Percentiles rank a stretch among this genome's conserved stretches.
phyloP scores from a whole-genome alignment of 345 rosid genomes.

The Tarenaya hassleriana region DNA sequence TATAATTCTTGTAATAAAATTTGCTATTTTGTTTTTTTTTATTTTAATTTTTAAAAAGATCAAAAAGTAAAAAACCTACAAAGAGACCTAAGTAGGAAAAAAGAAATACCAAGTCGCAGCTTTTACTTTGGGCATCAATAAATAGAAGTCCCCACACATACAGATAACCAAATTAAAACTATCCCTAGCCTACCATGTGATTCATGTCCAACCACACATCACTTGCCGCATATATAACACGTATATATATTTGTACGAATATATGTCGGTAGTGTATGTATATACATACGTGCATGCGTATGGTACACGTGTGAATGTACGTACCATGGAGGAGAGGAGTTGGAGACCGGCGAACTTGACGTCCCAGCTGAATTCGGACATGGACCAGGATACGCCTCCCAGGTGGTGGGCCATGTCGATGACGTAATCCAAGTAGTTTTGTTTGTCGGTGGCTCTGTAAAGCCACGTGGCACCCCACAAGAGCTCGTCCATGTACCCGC shows the following conservation, averaged over 20 bases:
- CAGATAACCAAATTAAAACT: too few relatives aligned
- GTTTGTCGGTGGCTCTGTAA: slow-evolving; percentile 81
- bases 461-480: slow-evolving; percentile 96
- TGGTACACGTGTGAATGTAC: not conserved
- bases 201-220: too few relatives aligned
- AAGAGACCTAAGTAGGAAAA: too few relatives aligned
- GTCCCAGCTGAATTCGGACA: slow-evolving; percentile 97
- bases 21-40: not conserved
- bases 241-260: not conserved
- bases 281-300: too few relatives aligned
- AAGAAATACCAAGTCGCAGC: too few relatives aligned
- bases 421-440: slow-evolving; percentile 46
- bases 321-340: slow-evolving; percentile 74
- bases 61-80: too few relatives aligned
- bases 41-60: not conserved
- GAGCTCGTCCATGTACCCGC: slow-evolving; percentile 94
- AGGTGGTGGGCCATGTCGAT: slow-evolving; percentile 48
- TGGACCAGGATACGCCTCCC: slow-evolving; percentile 90
- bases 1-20: not conserved
- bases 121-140: too few relatives aligned
- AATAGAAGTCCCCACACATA: too few relatives aligned
- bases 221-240: too few relatives aligned
- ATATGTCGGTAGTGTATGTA: too few relatives aligned
- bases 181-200: too few relatives aligned
- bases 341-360: slow-evolving; percentile 90